These are phyloP conservation scores for Stephania yunnanensis DNA, from an alignment of 164 flowering plant species.

Conservation along the genomic window DNA sequence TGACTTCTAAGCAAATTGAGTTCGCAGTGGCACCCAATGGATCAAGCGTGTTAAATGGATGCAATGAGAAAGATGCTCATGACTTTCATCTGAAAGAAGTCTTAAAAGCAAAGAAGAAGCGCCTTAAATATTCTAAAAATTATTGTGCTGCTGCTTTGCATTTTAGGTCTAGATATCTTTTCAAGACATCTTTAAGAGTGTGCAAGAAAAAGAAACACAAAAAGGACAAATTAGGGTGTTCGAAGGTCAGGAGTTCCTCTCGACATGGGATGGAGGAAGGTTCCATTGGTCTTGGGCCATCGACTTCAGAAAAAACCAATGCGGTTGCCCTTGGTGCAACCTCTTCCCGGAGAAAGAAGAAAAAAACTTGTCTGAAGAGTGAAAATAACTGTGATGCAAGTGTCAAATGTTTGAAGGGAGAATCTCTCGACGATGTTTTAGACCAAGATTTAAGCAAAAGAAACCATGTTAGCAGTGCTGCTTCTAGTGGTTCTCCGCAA, in stretches of 20 bases:
- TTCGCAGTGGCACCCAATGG: constrained; percentile 14
- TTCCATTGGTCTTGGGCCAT: constrained; percentile 35
- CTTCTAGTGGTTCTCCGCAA: constrained; percentile 14
- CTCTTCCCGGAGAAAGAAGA: constrained; percentile 16
- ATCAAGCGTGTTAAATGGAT: constrained; percentile 10
- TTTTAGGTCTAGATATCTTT: constrained; percentile 35
- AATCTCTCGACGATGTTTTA: constrained; percentile 9
- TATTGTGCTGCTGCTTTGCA: constrained; percentile 18
- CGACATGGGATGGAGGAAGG: constrained; percentile 18
- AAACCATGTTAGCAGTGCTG: constrained; percentile 19
- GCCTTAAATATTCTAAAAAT: constrained; percentile 29
- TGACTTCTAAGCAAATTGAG: constrained; percentile 1
- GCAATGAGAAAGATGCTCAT: constrained; percentile 8
- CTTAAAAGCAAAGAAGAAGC: constrained; percentile 35
- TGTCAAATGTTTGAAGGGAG: background rate
- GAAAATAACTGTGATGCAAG: constrained; percentile 10
- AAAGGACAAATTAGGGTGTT: constrained; percentile 16
- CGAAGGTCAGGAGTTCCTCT: constrained; percentile 3
- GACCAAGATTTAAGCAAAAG: constrained; percentile 28
- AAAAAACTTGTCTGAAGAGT: constrained; percentile 15
- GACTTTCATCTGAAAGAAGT: constrained; percentile 9
- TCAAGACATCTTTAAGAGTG: constrained; percentile 30
- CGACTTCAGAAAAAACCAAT: constrained; percentile 37
- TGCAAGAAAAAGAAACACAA: constrained; percentile 48
- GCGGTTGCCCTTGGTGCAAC: constrained; percentile 8